Evolutionary conservation across 768 basidiomycete genomes (phyloP).

Genomic region (Kwoniella shandongensis): DNA sequence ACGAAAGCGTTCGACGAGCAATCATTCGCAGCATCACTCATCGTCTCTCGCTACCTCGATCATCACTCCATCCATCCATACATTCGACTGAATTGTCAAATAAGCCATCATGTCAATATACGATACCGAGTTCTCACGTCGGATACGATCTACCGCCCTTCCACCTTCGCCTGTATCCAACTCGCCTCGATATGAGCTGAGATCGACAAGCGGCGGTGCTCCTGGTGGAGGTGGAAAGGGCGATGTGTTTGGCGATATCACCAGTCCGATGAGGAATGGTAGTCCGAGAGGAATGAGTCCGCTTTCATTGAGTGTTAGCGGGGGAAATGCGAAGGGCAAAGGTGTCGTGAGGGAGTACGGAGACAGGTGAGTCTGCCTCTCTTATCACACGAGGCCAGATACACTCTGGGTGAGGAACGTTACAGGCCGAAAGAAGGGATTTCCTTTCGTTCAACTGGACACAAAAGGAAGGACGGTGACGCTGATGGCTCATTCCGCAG

Average conservation of each 20-base stretch:
- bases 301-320: background rate
- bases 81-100: no score
- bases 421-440: background rate
- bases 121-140: constrained; percentile 29
- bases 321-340: constrained; percentile 40
- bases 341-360: constrained; percentile 49
- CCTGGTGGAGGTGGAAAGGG: background rate
- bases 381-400: no score
- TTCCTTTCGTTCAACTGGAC: background rate
- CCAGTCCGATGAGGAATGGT: constrained; percentile 20
- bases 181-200: constrained; percentile 10
- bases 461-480: background rate
- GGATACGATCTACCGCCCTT: constrained; percentile 22
- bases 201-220: constrained; percentile 5
- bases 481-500: constrained; percentile 47
- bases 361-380: constrained; percentile 47
- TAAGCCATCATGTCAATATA: constrained; percentile 26
- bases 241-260: constrained; percentile 43
- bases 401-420: background rate
- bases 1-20: no score
- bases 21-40: no score
- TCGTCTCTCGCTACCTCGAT: no score
- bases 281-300: constrained; percentile 26
- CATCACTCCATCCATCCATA: no score
- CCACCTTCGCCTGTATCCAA: constrained; percentile 16